Base-by-base conservation (phyloP, 371 early-diverging fungal species). In the Apophysomyces ossiformis region DNA sequence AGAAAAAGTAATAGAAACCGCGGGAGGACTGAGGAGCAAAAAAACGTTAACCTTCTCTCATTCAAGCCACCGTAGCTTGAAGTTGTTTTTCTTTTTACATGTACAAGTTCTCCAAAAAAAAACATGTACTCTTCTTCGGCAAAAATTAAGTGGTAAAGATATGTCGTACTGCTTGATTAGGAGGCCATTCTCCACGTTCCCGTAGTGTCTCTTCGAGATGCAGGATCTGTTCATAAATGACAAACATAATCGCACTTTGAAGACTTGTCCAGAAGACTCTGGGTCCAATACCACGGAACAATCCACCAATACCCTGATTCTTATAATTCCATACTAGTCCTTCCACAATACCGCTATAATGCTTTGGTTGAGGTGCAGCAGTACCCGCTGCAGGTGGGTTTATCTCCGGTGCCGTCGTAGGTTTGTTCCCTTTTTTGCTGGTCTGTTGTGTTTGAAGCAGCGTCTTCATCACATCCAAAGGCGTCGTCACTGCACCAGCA, bases 201-300 rank as follows among this genome's bases (percentile, higher is more conserved):
- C 83, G 68, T 47, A 79, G 58, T 38, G 67, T 37, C 38, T 72
- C 70, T 71, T 83, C 75, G 7, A 86, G 43, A 63, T 76, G 79
- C n/a, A 90, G 63, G 11, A 83, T 77, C 69, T 88, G 88, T 35
- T 90, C 90, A 68, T 87, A 90, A 11, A 90, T 76, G 7, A 88
- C 84, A 82, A 90, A 90, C 90, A 90, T 88, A 60, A 86, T 73
- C 0, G 89, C 86, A 59, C 87, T 87, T 65, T 90, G 90, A 37
- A 85, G 69, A 58, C 85, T 83, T 15, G 89, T 90, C 89, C 89
- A 88, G 58, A 85, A 87, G 2, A 88, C 85, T 32, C 90, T 72
- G 0, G 90, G 90, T 2, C 88, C 88, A 43, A 90, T 74, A 15
- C 90, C 90, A 50, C 89, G 73, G 67, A 90, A 90, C 32, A 90